Conservation (phyloP, 148 eudicot species). For the Agrostemma githago region DNA sequence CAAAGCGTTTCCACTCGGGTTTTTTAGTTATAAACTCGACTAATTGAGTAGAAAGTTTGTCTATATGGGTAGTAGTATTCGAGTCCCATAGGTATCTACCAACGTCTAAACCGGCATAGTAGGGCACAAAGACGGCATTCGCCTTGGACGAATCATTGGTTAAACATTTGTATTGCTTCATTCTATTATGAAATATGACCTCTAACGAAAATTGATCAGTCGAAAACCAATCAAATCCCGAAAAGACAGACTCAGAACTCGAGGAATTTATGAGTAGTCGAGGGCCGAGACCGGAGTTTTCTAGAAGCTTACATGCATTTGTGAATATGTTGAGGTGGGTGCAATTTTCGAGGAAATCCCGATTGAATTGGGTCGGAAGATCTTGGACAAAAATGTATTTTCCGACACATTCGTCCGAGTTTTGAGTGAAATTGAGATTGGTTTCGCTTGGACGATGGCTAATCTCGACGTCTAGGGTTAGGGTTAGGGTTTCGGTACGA, state of each 20-base stretch:
- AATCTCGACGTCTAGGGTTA: not conserved
- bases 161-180: constrained; percentile 62
- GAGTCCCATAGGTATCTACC: constrained; percentile 40
- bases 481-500: not conserved
- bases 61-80: constrained; percentile 27
- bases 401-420: constrained; percentile 38
- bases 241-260: not conserved
- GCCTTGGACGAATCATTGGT: constrained; percentile 59
- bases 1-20: constrained; percentile 59
- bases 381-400: constrained; percentile 55
- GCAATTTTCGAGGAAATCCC: constrained; percentile 42
- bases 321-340: constrained; percentile 34
- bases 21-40: constrained; percentile 34
- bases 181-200: constrained; percentile 52
- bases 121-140: constrained; percentile 60
- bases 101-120: constrained; percentile 61
- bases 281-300: constrained; percentile 55
- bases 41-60: constrained; percentile 36
- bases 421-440: not conserved
- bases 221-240: constrained; percentile 36
- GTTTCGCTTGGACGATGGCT: not conserved
- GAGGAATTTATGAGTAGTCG: constrained; percentile 17
- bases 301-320: constrained; percentile 47
- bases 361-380: constrained; percentile 46
- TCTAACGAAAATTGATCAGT: constrained; percentile 63